Percentiles rank a stretch among this genome's conserved stretches.
phyloP scores from a whole-genome alignment of 2,329 filamentous ascomycete genomes.

The Harringtonia lauricola region DNA sequence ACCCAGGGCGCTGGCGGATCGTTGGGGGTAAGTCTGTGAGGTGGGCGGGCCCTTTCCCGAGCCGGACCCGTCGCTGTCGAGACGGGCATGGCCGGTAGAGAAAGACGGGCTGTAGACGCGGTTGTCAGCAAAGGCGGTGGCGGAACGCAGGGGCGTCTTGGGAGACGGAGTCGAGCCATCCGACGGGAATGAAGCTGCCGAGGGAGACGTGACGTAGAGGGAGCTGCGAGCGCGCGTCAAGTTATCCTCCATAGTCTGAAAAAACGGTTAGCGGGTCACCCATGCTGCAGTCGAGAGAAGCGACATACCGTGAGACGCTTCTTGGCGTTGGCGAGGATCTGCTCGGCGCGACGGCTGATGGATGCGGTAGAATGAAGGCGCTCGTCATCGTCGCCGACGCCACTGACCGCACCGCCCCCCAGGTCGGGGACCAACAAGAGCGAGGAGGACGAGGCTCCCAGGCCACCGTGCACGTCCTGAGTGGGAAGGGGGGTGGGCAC shows the following conservation, averaged over 20 bases:
- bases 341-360: slow-evolving; percentile 72
- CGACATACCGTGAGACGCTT: slow-evolving; percentile 71
- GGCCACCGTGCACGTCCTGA: too few species aligned
- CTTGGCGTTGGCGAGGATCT: slow-evolving; percentile 90
- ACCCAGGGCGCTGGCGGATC: slow-evolving; percentile 54
- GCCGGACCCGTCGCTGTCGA: slow-evolving; percentile 40
- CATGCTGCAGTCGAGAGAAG: too few species aligned
- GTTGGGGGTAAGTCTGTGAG: slow-evolving; percentile 32
- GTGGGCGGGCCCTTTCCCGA: slow-evolving; percentile 6
- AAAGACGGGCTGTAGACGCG: slow-evolving; percentile 14
- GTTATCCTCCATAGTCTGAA: slow-evolving; percentile 86
- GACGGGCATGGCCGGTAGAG: slow-evolving; percentile 42
- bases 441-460: not conserved
- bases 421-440: slow-evolving; percentile 12
- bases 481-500: slow-evolving; percentile 1
- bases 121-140: slow-evolving; percentile 22
- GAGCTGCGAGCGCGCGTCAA: slow-evolving; percentile 66
- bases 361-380: slow-evolving; percentile 31
- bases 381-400: slow-evolving; percentile 31
- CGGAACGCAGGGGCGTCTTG: slow-evolving; percentile 28
- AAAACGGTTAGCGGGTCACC: not conserved
- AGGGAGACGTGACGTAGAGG: slow-evolving; percentile 48
- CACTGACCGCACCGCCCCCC: slow-evolving; percentile 12
- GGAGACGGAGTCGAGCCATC: slow-evolving; percentile 43
- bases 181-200: slow-evolving; percentile 51